Conservation (phyloP, 1,139 yeast genomes). For the Pichia sp. region DNA sequence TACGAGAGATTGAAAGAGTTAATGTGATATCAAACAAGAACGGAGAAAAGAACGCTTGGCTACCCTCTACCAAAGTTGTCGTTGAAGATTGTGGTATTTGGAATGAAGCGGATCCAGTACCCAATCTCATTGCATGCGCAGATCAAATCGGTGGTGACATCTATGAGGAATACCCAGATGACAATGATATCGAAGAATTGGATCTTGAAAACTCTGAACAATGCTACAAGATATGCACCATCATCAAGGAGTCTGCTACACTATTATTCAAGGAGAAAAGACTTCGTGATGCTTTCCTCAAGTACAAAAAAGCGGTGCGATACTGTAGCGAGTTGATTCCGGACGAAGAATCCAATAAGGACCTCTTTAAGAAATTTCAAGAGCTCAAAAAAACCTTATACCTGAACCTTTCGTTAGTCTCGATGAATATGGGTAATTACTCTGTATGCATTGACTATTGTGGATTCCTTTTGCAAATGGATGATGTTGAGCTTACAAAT, state of each 20-base stretch:
- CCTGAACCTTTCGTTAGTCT: constrained; percentile 50
- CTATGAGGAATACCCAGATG: constrained; percentile 72
- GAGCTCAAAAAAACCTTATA: constrained; percentile 55
- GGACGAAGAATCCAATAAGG: constrained; percentile 57
- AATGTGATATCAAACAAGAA: constrained; percentile 28
- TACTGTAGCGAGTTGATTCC: constrained; percentile 69
- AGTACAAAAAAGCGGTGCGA: constrained; percentile 56
- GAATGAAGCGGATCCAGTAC: constrained; percentile 44
- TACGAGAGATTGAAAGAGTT: constrained; percentile 55
- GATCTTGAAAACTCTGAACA: constrained; percentile 37
- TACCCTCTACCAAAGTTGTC: constrained; percentile 34
- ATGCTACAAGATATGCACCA: constrained; percentile 43
- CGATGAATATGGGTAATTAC: constrained; percentile 41
- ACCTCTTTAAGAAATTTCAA: constrained; percentile 41
- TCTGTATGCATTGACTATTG: constrained; percentile 45
- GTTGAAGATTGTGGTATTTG: constrained; percentile 64
- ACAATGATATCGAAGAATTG: constrained; percentile 48
- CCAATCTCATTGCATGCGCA: constrained; percentile 56
- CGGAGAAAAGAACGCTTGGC: constrained; percentile 25
- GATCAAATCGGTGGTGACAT: constrained; percentile 58
- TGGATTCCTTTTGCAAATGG: constrained; percentile 48
- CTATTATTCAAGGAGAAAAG: constrained; percentile 48
- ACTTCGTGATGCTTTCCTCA: constrained; percentile 44
- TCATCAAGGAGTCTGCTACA: constrained; percentile 62
- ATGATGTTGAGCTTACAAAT: constrained; percentile 21